Percentiles rank a stretch among this genome's conserved stretches.
These are phyloP conservation scores for Mycena crocata DNA, from an alignment of 768 basidiomycete genomes.

Conservation along the genomic window DNA sequence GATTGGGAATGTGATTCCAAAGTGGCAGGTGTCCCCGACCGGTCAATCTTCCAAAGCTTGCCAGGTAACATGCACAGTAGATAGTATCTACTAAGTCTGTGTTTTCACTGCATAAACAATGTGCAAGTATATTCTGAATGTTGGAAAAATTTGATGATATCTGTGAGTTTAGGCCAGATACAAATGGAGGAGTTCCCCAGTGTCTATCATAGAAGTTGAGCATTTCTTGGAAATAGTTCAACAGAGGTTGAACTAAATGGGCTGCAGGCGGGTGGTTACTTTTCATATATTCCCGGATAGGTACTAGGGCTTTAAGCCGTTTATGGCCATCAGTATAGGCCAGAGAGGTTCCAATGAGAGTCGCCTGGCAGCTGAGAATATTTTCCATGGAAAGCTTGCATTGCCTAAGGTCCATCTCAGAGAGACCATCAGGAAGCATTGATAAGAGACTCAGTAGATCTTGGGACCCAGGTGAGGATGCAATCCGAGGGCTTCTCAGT, in stretches of 20 bases:
- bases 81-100: not conserved
- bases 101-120: not conserved
- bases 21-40: not conserved
- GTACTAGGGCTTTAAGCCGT: no score
- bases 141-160: not conserved
- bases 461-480: not conserved
- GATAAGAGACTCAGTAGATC: constrained; percentile 14
- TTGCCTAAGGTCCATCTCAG: not conserved
- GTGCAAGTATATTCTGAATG: not conserved
- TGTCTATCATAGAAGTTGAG: not conserved
- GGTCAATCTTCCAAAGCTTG: not conserved
- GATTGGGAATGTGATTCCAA: not conserved
- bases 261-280: not conserved
- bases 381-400: constrained; percentile 4
- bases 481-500: constrained; percentile 12
- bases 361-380: not conserved
- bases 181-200: not conserved
- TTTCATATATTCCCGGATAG: constrained; percentile 1
- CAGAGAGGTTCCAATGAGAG: constrained; percentile 12
- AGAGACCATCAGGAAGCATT: constrained; percentile 15
- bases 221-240: not conserved
- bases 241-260: not conserved
- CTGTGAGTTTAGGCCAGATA: not conserved
- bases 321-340: not conserved
- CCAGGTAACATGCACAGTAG: not conserved